Base-by-base conservation (phyloP, 2,329 filamentous ascomycete genomes). In the Trichoderma semiorbis region DNA sequence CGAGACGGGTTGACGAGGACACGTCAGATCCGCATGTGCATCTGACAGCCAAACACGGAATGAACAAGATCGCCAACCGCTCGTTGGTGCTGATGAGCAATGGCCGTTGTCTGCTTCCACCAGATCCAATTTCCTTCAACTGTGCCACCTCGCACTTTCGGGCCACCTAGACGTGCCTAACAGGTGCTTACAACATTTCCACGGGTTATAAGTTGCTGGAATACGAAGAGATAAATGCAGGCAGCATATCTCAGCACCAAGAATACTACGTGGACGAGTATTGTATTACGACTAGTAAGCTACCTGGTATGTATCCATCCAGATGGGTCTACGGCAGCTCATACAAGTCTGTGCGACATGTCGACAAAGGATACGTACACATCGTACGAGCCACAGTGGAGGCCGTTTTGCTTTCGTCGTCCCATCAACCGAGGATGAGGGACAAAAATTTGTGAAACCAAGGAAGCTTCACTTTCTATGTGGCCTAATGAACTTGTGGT, bases 1-100 rank as follows among this genome's bases (percentile, higher is more conserved):
- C 57, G 28, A 50, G 57, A 24, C n/a, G 30, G 50, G 28, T 34
- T 39, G 16, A 58, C 30, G 12, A 55, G 47, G 28, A 69, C 66
- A 62, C 57, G 66, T 69, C 66, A 62, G 30, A 53, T 69, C 66
- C 57, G 66, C 66, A 53, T 62, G 32, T 61, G 53, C 66, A 21
- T 61, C 47, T 36, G 47, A 34, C 36, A 14, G 63, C 63, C 55
- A n/a, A 28, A 47, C 26, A n/a, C 66, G n/a, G 53, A 43, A 61
- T 34, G 8, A 57, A 34, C 55, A 26, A 14, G 55, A 62, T 53
- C 39, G 30, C 16, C 57, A 53, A 26, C 18, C 14, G 24, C 65
- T 62, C 7, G 39, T 12, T 53, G 26, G 5, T 36, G 39, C 16
- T 36, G 55, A 53, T 36, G 66, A 34, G n/a, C 43, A n/a, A 34